A percentile compares a stretch with the other conserved stretches of the same genome.
phyloP scores from a whole-genome alignment of 441 rosid species.

The Hura crepitans region DNA sequence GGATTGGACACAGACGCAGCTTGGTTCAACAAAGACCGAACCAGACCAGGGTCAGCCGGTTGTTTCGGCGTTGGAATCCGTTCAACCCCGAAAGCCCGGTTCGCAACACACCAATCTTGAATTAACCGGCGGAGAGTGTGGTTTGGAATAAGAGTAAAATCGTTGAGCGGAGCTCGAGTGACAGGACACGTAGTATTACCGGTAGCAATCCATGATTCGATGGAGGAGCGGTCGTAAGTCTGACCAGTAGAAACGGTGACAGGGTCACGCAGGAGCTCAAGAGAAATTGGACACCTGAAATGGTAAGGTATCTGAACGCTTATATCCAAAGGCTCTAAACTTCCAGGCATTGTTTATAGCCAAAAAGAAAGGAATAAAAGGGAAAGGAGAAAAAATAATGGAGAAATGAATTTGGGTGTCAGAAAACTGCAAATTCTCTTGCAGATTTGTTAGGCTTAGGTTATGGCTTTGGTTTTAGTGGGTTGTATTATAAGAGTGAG shows the following conservation, averaged over 20 bases:
- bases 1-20: constrained; percentile 34
- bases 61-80: constrained; percentile 95
- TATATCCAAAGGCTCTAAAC: constrained; percentile 39
- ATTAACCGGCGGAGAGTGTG: constrained; percentile 96
- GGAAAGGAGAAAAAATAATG: too few species aligned
- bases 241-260: constrained; percentile 83
- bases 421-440: constrained; percentile 30
- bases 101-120: constrained; percentile 90
- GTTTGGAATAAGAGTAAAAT: constrained; percentile 80
- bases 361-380: background rate
- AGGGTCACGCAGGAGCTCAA: constrained; percentile 88
- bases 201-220: constrained; percentile 86
- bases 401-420: background rate
- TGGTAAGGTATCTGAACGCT: constrained; percentile 68
- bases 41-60: constrained; percentile 72
- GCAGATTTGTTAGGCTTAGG: constrained; percentile 23
- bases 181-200: constrained; percentile 89
- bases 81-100: constrained; percentile 67
- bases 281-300: constrained; percentile 87
- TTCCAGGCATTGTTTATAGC: constrained; percentile 39
- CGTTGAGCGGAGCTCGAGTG: constrained; percentile 59
- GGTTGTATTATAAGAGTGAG: constrained; percentile 19
- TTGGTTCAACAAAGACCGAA: constrained; percentile 56
- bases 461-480: constrained; percentile 13
- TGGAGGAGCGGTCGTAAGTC: constrained; percentile 83